Percentiles rank a stretch among this genome's conserved stretches.
Evolutionary conservation across 2,329 filamentous ascomycete species (phyloP).

Genomic region (Penicillium sp.): DNA sequence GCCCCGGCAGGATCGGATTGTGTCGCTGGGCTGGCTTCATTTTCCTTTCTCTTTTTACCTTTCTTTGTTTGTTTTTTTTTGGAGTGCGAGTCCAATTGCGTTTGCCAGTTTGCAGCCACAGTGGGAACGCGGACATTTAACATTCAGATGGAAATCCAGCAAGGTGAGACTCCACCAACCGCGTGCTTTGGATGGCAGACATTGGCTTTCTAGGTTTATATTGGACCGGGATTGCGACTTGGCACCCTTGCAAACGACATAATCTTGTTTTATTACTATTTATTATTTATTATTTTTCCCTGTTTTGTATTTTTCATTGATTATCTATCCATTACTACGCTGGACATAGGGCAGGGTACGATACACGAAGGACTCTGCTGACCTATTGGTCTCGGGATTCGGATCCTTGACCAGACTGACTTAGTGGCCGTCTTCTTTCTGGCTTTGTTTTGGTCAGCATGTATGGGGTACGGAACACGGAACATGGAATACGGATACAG

Average conservation of each 20-base stretch:
- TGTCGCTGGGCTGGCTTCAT: background rate
- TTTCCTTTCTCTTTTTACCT: background rate
- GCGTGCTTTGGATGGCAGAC: background rate
- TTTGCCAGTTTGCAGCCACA: conserved; percentile 7
- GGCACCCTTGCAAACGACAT: background rate
- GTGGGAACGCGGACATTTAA: conserved; percentile 5
- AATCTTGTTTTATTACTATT: background rate
- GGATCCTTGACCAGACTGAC: conserved; percentile 17
- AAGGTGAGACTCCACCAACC: conserved; percentile 4
- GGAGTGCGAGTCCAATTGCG: background rate
- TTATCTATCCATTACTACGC: no score
- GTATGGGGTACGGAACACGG: background rate
- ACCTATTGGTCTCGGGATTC: conserved; percentile 17
- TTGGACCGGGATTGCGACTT: background rate
- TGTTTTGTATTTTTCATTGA: background rate
- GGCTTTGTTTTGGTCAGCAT: conserved; percentile 4
- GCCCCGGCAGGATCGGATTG: conserved; percentile 8
- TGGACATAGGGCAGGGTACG: no score
- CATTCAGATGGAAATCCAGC: background rate
- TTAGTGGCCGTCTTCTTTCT: background rate
- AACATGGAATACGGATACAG: background rate
- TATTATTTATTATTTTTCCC: background rate
- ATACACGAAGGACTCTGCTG: background rate
- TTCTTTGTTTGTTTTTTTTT: conserved; percentile 1
- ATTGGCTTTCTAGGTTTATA: background rate